Percentiles rank a stretch among this genome's conserved stretches.
Evolutionary conservation across 2,329 filamentous ascomycete species (phyloP).

Genomic region (Arthrobotrys entomopaga): DNA sequence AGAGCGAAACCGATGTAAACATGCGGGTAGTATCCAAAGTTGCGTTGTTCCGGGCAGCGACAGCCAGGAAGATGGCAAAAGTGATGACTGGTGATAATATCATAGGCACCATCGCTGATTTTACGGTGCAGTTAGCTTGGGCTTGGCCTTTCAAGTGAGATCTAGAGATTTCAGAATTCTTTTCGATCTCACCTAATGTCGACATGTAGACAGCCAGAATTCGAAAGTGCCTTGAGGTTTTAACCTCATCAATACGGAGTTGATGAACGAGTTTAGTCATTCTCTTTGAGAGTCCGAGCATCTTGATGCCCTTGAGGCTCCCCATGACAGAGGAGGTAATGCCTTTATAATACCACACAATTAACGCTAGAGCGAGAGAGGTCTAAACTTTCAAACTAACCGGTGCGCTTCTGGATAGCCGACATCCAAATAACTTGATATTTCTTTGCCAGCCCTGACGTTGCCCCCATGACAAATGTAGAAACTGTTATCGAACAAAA

Average conservation of each 20-base stretch:
- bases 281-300: conserved; percentile 62
- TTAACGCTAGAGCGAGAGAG: not conserved
- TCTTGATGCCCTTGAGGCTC: conserved; percentile 64
- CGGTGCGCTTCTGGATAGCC: conserved; percentile 59
- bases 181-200: conserved; percentile 60
- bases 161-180: not conserved
- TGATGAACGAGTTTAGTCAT: conserved; percentile 61
- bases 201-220: conserved; percentile 61
- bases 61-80: conserved; percentile 52
- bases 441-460: conserved; percentile 57
- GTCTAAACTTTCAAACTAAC: conserved; percentile 31
- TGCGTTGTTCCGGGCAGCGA: conserved; percentile 21
- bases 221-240: conserved; percentile 61
- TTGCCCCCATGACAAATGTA: conserved; percentile 57
- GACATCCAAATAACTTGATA: conserved; percentile 60
- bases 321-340: conserved; percentile 61
- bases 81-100: conserved; percentile 56
- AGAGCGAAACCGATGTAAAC: conserved; percentile 62
- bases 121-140: no score
- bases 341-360: not conserved
- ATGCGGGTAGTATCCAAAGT: conserved; percentile 49
- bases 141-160: no score
- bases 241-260: conserved; percentile 62
- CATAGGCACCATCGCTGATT: conserved; percentile 58
- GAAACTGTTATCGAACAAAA: conserved; percentile 18